Evolutionary conservation across 2,329 filamentous ascomycete species (phyloP), one percentile per base, ranked within the genome.

Genomic region (Beauveria sp.): DNA sequence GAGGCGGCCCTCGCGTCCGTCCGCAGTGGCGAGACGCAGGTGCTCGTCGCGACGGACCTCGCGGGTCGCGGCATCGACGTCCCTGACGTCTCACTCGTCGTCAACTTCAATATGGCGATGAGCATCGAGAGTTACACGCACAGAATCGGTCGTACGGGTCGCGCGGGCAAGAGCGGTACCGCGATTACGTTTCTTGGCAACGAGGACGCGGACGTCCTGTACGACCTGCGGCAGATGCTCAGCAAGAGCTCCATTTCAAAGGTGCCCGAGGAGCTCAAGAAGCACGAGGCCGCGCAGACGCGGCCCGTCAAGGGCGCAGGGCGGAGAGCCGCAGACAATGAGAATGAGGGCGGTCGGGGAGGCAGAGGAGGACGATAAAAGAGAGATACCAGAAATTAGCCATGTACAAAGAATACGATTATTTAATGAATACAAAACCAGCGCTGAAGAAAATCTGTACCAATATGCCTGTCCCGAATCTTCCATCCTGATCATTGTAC

Each of bases 91-190:
- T 90, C 86, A 64, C 83, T 99, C 63, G 95, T 99, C 62, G 83
- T 99, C 73, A 99, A 99, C 79, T 99, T 98, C 84, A 99, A 98
- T 81, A 98, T 99, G 95, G 89, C 95, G 0, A 86, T 79, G 14
- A 91, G 81, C 67, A 98, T 99, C 67, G 95, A 99, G 77, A 89
- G 86, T 71, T 99, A 99, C 74, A 98, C 93, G 2, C 95, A 99
- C 80, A 88, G 95, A 78, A 89, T 99, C 70, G 95, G 95, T 74
- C 89, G 95, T 78, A 99, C 95, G 1, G 95, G 95, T 81, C 89
- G 95, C 86, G 95, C 95, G 2, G 95, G 95, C 64, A 98, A 98
- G 84, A 93, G 85, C 67, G 95, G 95, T 87, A 87, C 96, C 56
- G 90, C 95, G 2, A 95, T 99, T 65, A 99, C 95, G 0, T 99